Conservation (phyloP, 208 protist species). For the Acanthamoeba royreba region DNA sequence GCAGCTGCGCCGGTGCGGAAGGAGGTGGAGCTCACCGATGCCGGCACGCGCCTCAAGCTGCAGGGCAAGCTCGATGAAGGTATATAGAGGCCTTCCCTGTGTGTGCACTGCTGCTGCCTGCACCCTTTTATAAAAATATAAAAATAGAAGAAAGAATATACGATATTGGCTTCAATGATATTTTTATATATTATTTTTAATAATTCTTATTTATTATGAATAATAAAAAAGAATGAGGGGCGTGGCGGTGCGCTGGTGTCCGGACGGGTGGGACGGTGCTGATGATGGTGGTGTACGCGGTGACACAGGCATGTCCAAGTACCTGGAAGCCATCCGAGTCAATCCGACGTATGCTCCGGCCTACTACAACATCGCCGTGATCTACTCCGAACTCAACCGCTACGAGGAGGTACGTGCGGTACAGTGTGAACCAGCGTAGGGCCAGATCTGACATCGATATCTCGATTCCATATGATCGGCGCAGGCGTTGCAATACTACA, state of each 20-base stretch:
- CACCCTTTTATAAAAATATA: neutral
- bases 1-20: neutral
- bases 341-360: conserved; percentile 45
- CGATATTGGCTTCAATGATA: no score
- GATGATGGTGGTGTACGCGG: neutral
- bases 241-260: neutral
- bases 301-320: neutral
- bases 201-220: neutral
- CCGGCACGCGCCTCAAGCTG: conserved; percentile 60
- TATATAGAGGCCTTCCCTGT: no score
- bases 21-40: conserved; percentile 53
- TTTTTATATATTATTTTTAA: neutral
- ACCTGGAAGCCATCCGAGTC: neutral
- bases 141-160: no score
- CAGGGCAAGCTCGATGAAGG: conserved; percentile 47
- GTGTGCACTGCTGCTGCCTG: neutral
- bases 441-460: conserved; percentile 17
- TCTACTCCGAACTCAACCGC: conserved; percentile 6
- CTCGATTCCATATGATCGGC: neutral
- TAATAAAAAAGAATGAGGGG: neutral
- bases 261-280: neutral
- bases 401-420: neutral
- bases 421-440: neutral
- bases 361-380: conserved; percentile 66
- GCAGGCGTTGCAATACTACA: conserved; percentile 59